phyloP scores from a whole-genome alignment of 257 asterid genomes.

The Lavandula angustifolia region DNA sequence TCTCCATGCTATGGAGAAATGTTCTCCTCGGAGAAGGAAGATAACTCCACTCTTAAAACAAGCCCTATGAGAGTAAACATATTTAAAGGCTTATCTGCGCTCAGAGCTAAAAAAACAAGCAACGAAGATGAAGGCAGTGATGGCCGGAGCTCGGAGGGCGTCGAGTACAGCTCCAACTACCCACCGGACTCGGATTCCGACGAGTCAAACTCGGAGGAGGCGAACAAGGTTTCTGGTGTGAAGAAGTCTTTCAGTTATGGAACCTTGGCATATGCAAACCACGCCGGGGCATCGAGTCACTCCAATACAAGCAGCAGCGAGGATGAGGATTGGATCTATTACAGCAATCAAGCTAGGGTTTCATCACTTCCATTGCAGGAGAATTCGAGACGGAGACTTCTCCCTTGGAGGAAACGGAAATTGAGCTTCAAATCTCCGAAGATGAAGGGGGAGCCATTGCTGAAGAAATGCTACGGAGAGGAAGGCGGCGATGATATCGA shows the following conservation, averaged over 20 bases:
- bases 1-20: conserved; percentile 54
- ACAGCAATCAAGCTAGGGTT: conserved; percentile 68
- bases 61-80: conserved; percentile 49
- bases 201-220: conserved; percentile 70
- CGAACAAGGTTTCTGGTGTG: conserved; percentile 50
- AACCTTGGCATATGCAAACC: conserved; percentile 72
- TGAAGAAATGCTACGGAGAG: conserved; percentile 81
- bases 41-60: conserved; percentile 34
- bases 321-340: conserved; percentile 85
- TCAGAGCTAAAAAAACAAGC: conserved; percentile 41
- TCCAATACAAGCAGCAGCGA: conserved; percentile 51
- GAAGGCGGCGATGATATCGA: conserved; percentile 99
- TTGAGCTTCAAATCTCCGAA: conserved; percentile 84
- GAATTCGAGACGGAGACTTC: conserved; percentile 71
- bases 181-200: conserved; percentile 59
- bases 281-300: conserved; percentile 59
- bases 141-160: conserved; percentile 57
- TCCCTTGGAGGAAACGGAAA: conserved; percentile 94
- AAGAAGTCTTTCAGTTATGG: conserved; percentile 92
- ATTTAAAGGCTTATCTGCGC: conserved; percentile 45
- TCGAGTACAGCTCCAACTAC: conserved; percentile 33
- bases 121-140: conserved; percentile 65
- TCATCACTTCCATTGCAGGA: conserved; percentile 45
- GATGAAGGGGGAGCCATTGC: conserved; percentile 86
- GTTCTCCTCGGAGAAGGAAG: conserved; percentile 44